Base-by-base conservation (phyloP, 2,329 filamentous ascomycete species). In the Gliomastix tumulicola region DNA sequence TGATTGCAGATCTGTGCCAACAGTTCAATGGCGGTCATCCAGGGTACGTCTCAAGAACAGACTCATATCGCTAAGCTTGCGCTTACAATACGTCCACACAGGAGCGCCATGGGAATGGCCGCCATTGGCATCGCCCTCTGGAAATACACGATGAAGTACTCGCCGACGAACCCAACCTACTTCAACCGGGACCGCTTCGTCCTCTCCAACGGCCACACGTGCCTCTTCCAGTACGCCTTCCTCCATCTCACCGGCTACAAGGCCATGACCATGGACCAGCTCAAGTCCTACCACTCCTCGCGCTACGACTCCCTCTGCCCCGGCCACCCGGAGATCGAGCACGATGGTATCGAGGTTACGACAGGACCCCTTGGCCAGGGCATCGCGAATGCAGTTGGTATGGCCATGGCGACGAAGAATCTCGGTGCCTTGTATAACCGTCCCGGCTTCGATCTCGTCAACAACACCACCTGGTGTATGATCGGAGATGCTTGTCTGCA, bases 21-120 rank as follows among this genome's bases (percentile, higher is more conserved):
- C 79, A 84, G 44, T 85, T 82, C 56, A 75, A 75, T 43, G 79
- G 79, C 23, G 81, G 81, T 0, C 81, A 84, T 49, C 80, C 79
- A 15, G 80, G 79, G 73, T 79, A 62, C 46, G 65, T 40, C 19
- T n/a, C n/a, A n/a, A n/a, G n/a, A 9, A 30, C n/a, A 7, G 3
- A 27, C 18, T 21, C 37, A 25, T 36, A 28, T 15, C n/a, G 9
- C 9, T 11, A 31, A 8, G 10, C 9, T 8, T 9, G 8, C 7
- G n/a, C 20, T 19, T 21, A 12, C n/a, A 17, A n/a, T n/a, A n/a
- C n/a, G n/a, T n/a, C n/a, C n/a, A n/a, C n/a, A n/a, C n/a, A 60
- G 57, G 18, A 52, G 56, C 27, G 72, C 71, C 15, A 77, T 79
- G 51, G 73, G 74, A 25, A 79, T 79, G 62, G 75, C 74, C 17